These are phyloP conservation scores for Adenanthera pavonina DNA, from an alignment of 306 rosid genomes.

Conservation along the genomic window DNA sequence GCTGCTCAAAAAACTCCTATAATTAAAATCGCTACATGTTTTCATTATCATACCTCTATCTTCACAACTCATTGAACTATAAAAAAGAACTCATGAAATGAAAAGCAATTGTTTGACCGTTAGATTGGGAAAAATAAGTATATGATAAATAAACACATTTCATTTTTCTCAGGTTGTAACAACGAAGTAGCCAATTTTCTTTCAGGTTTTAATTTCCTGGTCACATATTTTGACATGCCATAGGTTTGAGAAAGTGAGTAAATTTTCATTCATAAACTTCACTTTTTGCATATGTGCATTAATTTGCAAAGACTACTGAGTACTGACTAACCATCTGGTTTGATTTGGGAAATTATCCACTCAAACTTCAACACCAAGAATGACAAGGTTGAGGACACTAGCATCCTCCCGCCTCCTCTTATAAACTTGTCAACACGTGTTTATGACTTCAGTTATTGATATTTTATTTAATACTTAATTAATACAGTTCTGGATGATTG, in stretches of 20 bases:
- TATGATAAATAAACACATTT: neutral
- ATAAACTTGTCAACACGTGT: neutral
- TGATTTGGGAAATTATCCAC: neutral
- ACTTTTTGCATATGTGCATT: neutral
- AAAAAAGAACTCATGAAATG: neutral
- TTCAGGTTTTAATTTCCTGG: neutral
- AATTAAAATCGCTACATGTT: neutral
- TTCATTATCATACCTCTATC: neutral
- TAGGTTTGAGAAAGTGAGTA: neutral
- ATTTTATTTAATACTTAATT: neutral
- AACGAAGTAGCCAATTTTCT: neutral
- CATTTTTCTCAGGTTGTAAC: neutral
- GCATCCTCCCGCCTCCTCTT: neutral
- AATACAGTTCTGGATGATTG: neutral
- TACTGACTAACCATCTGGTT: neutral
- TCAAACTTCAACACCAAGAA: neutral
- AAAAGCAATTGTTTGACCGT: neutral
- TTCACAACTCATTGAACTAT: neutral
- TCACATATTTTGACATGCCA: neutral
- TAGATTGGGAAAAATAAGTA: neutral
- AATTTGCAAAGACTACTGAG: neutral
- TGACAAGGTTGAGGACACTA: neutral
- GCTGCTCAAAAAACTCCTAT: neutral
- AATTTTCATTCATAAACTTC: neutral
- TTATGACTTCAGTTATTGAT: neutral